Evolutionary conservation across 139 green algal species (phyloP).

Genomic region (Haematococcus sp.): DNA sequence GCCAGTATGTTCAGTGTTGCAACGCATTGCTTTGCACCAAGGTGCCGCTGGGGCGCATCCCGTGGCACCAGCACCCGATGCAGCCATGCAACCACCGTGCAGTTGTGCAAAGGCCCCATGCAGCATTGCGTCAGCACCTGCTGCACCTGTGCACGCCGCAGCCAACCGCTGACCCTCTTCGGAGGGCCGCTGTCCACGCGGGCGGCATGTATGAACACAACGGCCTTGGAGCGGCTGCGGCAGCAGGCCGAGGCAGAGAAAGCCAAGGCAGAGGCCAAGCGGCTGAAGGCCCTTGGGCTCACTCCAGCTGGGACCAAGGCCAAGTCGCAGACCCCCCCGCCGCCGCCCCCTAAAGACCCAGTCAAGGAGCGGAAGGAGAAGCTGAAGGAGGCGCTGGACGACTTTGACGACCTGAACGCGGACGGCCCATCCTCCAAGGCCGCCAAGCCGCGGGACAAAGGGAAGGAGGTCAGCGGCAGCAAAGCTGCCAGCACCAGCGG

Average conservation of each 20-base stretch:
- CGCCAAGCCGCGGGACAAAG: not conserved
- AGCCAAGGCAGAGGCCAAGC: not conserved
- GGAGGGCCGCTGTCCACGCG: conserved; percentile 20
- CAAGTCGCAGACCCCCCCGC: not conserved
- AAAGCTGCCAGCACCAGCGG: too few species aligned
- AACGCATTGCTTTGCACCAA: too few species aligned
- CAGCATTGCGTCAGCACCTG: too few species aligned
- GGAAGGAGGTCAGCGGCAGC: not conserved
- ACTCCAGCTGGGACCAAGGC: not conserved
- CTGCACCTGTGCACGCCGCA: too few species aligned
- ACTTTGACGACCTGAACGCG: conserved; percentile 17
- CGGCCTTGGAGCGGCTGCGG: not conserved
- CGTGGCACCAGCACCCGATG: too few species aligned
- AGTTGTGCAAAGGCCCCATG: too few species aligned
- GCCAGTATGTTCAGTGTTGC: too few species aligned
- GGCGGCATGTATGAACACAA: not conserved
- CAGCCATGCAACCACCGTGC: too few species aligned
- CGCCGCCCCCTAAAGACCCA: not conserved
- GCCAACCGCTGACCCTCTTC: not conserved
- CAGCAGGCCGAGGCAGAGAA: not conserved
- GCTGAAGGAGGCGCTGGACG: conserved; percentile 9
- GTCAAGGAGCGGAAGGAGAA: conserved; percentile 11
- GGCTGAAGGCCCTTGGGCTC: not conserved
- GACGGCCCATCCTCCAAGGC: conserved; percentile 7
- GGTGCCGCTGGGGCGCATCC: too few species aligned